A percentile compares a stretch with the other conserved stretches of the same genome.
Evolutionary conservation across 129 eudicot species (phyloP).

Genomic region (Centaurea solstitialis): DNA sequence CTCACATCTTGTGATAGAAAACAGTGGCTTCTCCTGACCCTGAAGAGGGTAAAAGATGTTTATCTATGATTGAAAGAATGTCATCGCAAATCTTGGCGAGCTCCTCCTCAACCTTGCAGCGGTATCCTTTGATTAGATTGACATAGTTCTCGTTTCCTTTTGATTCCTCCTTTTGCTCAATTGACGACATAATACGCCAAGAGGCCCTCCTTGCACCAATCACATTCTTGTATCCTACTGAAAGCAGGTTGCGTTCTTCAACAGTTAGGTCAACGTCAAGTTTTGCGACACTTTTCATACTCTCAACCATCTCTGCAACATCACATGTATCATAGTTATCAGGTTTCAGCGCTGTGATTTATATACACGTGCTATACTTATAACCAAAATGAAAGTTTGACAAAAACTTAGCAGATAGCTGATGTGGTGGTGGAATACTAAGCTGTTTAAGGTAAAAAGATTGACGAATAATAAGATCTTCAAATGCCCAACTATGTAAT

Average conservation of each 20-base stretch:
- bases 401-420: background rate
- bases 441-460: background rate
- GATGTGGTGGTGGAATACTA: background rate
- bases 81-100: conserved; percentile 72
- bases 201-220: conserved; percentile 85
- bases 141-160: conserved; percentile 75
- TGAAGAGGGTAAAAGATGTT: conserved; percentile 69
- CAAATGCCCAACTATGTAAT: background rate
- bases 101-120: conserved; percentile 88
- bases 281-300: conserved; percentile 78
- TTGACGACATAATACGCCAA: conserved; percentile 90
- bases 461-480: background rate
- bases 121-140: conserved; percentile 65
- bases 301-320: conserved; percentile 75
- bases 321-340: conserved; percentile 1
- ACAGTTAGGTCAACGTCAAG: conserved; percentile 78
- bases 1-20: conserved; percentile 83
- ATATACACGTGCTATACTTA: background rate
- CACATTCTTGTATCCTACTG: conserved; percentile 88
- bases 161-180: conserved; percentile 83
- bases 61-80: conserved; percentile 71
- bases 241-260: conserved; percentile 84
- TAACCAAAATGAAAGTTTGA: background rate
- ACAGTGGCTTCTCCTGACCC: conserved; percentile 78
- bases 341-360: background rate